These are phyloP conservation scores for Jacaranda copaia DNA, from an alignment of 257 asterid species.

Conservation along the genomic window DNA sequence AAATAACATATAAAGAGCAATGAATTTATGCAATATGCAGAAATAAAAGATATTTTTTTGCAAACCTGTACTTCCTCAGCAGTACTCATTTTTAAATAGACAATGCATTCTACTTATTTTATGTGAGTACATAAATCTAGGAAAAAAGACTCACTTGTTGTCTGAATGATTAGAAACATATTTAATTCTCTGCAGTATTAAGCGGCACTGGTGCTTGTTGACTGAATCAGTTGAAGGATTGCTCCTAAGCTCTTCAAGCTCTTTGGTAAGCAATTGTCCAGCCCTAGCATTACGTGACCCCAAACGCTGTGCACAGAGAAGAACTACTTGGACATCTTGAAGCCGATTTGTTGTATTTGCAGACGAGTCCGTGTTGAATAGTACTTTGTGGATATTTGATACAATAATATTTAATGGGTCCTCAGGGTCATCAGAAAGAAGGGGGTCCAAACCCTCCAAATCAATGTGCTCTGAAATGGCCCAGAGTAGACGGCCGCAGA, in stretches of 20 bases:
- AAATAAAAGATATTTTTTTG: neutral
- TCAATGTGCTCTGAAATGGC: constrained; percentile 92
- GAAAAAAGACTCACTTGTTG: constrained; percentile 64
- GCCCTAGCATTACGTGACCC: constrained; percentile 96
- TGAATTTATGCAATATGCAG: neutral
- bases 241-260: constrained; percentile 91
- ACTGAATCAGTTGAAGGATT: constrained; percentile 87
- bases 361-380: constrained; percentile 80
- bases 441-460: constrained; percentile 96
- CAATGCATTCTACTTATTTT: constrained; percentile 19
- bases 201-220: constrained; percentile 89
- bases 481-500: constrained; percentile 82
- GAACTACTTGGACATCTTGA: constrained; percentile 96
- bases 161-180: constrained; percentile 76
- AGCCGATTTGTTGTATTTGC: constrained; percentile 82
- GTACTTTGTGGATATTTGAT: constrained; percentile 81
- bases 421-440: constrained; percentile 95
- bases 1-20: neutral
- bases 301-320: constrained; percentile 84
- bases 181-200: constrained; percentile 85
- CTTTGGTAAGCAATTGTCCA: constrained; percentile 83
- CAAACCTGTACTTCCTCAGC: constrained; percentile 2
- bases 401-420: constrained; percentile 82
- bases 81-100: neutral
- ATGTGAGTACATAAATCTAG: constrained; percentile 20